Base-by-base conservation (phyloP, 2,329 filamentous ascomycete genomes). In the Aspergillus uvarum region DNA sequence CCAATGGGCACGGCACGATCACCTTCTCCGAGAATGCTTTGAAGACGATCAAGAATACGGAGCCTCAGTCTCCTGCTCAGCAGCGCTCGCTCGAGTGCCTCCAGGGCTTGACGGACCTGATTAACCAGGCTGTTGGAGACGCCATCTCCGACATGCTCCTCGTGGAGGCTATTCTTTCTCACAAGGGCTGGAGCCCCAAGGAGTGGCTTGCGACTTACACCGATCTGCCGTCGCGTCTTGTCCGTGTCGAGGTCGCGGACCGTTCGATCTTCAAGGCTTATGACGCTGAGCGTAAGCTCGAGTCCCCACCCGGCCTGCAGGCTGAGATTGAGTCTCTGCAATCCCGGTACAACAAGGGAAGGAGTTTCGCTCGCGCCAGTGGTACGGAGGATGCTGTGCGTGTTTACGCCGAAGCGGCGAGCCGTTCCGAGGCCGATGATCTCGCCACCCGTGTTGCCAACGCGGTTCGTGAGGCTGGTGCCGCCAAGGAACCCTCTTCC, bases 51-150 rank as follows among this genome's bases (percentile, higher is more conserved):
- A 84, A 83, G 67, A 89, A 86, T 69, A 89, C 89, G 62, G 85
- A 92, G 72, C 93, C 95, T 5, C 89, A 96, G 76, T 96, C 92
- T 0, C 94, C 95, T 0, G 94, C 91, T 6, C 93, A 98, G 76
- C 90, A 94, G 74, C 90, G 92, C 68, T 91, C 94, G 2, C 85
- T 98, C 14, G 90, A 96, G 58, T 92, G 89, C 8, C 87, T 99
- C 1, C 84, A 86, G 56, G 93, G 92, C 11, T 84, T 96, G 56
- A 89, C 89, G 54, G 91, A 97, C 68, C 85, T 99, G 64, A 96
- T 99, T 82, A 99, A 99, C 83, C 95, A 99, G 81, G 95, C 95
- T 1, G 94, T 98, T 51, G 95, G 95, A 56, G 95, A 99, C 74
- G 95, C 95, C 51, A 85, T 99, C 59, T 96, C 92, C 0, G 95